Evolutionary conservation across 192 early-diverging fungal genomes (phyloP), one percentile per base, ranked within the genome.

Genomic region (Blastocladiella britannica): DNA sequence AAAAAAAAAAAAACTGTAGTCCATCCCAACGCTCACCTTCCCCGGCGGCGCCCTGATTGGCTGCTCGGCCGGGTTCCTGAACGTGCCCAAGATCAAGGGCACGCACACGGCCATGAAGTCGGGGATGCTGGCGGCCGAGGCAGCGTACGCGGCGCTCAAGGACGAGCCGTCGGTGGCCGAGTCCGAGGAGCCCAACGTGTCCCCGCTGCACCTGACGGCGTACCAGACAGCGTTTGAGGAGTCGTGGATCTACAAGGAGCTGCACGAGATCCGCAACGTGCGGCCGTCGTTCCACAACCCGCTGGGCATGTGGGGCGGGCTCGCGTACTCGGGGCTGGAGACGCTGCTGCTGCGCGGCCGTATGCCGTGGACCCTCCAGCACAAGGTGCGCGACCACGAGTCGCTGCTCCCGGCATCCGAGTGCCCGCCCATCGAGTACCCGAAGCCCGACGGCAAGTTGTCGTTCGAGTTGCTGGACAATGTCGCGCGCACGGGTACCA

Each of bases 101-200:
- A 98, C 92, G 0, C 94, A 98, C 72, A 98, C 86, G n/a, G 89
- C 94, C 51, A 95, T 98, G 91, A 91, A 91, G 71, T 90, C 86
- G 24, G 92, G 92, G 28, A 95, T 97, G 72, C 65, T 98, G 55
- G 94, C 92, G 28, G 94, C 83, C 26, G 94, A 98, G 64, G 78
- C 88, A 30, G 81, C 86, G 4, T 91, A 80, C 66, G 82, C 84
- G 20, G 76, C 83, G 26, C 51, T 8, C 61, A 62, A 20, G 58
- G 62, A 29, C 51, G n/a, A 58, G 23, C 7, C 31, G 25, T 23
- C 51, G 23, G 56, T 24, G 24, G 63, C 74, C 15, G 70, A 63
- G 7, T 71, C 71, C 3, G 65, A 74, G 25, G 62, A 63, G 20
- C 69, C 70, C 7, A 58, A 63, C 26, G 63, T 66, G 18, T 74